Conservation (phyloP, 495 filamentous ascomycete genomes). For the Thermochaetoides thermophila region DNA sequence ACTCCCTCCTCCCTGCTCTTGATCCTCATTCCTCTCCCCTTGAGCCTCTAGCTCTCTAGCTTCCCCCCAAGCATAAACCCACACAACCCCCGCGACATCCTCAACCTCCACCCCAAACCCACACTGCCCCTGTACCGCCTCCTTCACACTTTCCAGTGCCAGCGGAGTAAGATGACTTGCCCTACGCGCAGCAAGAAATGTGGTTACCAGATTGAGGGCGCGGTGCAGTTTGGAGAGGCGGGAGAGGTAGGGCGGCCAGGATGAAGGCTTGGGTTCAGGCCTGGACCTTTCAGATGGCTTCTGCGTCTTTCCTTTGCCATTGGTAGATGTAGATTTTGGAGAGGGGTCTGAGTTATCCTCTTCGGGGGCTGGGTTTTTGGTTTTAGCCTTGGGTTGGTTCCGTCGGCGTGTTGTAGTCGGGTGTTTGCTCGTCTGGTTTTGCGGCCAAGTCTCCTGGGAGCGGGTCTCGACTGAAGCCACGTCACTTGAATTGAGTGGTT, state of each 20-base stretch:
- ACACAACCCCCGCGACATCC: conserved; percentile 72
- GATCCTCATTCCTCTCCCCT: not conserved
- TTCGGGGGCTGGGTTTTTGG: no score
- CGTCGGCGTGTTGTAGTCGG: not conserved
- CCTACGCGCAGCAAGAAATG: conserved; percentile 86
- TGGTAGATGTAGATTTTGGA: conserved; percentile 1
- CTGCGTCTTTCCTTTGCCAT: not conserved
- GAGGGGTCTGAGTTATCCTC: no score
- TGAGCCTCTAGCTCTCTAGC: no score
- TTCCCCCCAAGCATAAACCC: conserved; percentile 25
- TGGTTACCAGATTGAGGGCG: conserved; percentile 83
- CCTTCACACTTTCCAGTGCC: no score
- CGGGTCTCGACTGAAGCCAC: no score
- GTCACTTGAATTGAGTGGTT: no score
- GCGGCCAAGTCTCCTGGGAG: no score
- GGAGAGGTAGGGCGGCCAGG: conserved; percentile 66
- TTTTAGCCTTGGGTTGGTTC: conserved; percentile 1
- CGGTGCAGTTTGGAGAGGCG: conserved; percentile 61
- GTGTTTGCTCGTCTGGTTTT: not conserved
- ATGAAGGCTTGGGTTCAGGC: not conserved
- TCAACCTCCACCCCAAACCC: conserved; percentile 52
- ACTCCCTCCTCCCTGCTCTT: conserved; percentile 33
- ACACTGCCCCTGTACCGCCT: conserved; percentile 71
- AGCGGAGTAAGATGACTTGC: no score
- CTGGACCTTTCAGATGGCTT: not conserved